Evolutionary conservation across 2,329 filamentous ascomycete genomes (phyloP).

Genomic region (Botrytis fragariae): DNA sequence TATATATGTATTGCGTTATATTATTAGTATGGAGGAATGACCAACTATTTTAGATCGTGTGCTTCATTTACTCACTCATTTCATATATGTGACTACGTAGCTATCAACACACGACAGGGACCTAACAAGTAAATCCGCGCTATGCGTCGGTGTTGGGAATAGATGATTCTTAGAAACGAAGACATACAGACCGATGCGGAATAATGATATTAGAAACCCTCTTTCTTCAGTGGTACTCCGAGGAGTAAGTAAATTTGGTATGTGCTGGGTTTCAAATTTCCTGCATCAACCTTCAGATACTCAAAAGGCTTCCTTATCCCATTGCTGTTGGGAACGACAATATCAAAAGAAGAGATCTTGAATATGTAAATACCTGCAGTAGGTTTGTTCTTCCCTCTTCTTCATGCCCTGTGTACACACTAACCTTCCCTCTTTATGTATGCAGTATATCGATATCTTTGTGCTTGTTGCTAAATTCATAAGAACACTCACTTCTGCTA

Average conservation of each 20-base stretch:
- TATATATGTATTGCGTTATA: neutral
- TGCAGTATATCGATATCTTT: neutral
- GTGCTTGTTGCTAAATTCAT: neutral
- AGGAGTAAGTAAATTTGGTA: neutral
- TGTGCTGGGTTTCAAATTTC: neutral
- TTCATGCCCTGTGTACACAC: neutral
- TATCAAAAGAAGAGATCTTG: neutral
- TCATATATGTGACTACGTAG: no score
- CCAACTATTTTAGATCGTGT: neutral
- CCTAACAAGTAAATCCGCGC: neutral
- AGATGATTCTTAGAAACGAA: neutral
- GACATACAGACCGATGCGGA: neutral
- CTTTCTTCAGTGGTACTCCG: neutral
- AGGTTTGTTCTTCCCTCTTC: fast-evolving
- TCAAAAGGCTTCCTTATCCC: neutral
- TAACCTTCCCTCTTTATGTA: neutral
- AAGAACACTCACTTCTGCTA: neutral
- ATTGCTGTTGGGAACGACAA: neutral
- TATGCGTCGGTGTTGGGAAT: neutral
- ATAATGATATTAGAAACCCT: neutral
- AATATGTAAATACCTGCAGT: neutral
- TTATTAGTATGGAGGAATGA: fast-evolving
- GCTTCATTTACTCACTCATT: neutral
- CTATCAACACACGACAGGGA: neutral
- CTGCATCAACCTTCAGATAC: neutral